Percentiles rank a stretch among this genome's conserved stretches.
phyloP scores from a whole-genome alignment of 176 grass and related monocot genomes.

The Avena eriantha region DNA sequence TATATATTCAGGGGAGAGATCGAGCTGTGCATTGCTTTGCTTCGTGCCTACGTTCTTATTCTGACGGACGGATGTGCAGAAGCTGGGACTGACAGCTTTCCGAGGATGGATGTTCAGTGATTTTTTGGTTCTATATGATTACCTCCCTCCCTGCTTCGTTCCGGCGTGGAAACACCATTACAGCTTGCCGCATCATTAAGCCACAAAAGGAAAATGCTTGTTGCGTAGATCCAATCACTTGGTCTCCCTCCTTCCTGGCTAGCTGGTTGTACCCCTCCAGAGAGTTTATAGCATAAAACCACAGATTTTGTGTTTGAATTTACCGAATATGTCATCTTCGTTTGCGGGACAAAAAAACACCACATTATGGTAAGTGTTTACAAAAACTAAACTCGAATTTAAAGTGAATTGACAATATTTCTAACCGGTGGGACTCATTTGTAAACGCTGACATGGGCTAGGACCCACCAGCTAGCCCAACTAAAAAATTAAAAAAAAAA shows the following conservation, averaged over 20 bases:
- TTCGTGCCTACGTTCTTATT: conserved; percentile 31
- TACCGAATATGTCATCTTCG: too few relatives aligned
- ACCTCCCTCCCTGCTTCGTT: background rate
- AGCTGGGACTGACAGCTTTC: conserved; percentile 16
- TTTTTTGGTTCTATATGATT: background rate
- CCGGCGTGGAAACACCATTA: background rate
- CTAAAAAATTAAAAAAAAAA: too few relatives aligned
- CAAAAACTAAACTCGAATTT: too few relatives aligned
- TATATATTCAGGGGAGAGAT: background rate
- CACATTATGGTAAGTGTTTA: too few relatives aligned
- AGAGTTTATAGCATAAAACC: too few relatives aligned
- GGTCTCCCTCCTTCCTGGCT: background rate
- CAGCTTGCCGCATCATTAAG: background rate
- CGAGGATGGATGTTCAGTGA: background rate
- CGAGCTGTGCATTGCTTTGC: conserved; percentile 34
- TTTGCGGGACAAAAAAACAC: too few relatives aligned
- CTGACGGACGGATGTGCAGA: background rate
- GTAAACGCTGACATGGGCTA: too few relatives aligned
- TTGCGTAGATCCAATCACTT: conserved; percentile 33
- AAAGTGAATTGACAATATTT: too few relatives aligned
- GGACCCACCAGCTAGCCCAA: too few relatives aligned
- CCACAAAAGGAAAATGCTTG: background rate
- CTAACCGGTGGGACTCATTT: too few relatives aligned
- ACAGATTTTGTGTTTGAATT: too few relatives aligned
- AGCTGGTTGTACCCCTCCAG: too few relatives aligned